A percentile compares a stretch with the other conserved stretches of the same genome.
These are phyloP conservation scores for Skeletonema marinoi DNA, from an alignment of 108 stramenopile species.

Conservation along the genomic window DNA sequence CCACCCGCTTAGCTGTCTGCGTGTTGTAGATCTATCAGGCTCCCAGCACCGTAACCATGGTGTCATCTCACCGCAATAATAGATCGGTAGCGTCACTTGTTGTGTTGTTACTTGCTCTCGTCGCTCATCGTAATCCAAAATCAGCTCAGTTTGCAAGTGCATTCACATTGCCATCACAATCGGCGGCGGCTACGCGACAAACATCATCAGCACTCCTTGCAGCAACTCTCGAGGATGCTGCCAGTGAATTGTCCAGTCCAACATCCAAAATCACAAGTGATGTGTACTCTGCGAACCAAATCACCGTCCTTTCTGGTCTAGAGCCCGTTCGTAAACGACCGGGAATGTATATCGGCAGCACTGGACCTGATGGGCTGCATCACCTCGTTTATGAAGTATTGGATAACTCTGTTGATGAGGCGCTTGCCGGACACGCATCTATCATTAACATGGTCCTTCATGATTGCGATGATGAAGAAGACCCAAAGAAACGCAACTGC, in stretches of 20 bases:
- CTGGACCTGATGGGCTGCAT: slow-evolving; percentile 92
- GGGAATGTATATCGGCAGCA: slow-evolving; percentile 96
- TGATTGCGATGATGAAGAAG: slow-evolving; percentile 49
- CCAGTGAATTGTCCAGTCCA: slow-evolving; percentile 9
- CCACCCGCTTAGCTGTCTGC: too few relatives aligned
- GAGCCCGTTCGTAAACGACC: slow-evolving; percentile 96
- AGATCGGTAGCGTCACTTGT: background rate
- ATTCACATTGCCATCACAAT: background rate
- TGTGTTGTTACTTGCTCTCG: background rate
- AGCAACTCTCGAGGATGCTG: slow-evolving; percentile 1
- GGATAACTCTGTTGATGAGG: slow-evolving; percentile 96
- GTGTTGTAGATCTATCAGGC: background rate
- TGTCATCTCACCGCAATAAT: background rate
- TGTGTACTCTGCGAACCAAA: slow-evolving; percentile 89
- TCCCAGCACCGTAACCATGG: background rate
- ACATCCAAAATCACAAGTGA: slow-evolving; percentile 4
- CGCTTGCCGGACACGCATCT: slow-evolving; percentile 90
- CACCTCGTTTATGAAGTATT: slow-evolving; percentile 96
- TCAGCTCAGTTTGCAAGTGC: background rate
- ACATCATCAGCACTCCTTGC: background rate
- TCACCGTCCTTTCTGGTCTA: slow-evolving; percentile 93
- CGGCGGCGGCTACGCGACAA: background rate
- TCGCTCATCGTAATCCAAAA: background rate
- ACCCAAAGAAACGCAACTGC: slow-evolving; percentile 26
- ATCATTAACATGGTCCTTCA: slow-evolving; percentile 72